Evolutionary conservation across 441 rosid genomes (phyloP).

Genomic region (Aquilaria agallochum): DNA sequence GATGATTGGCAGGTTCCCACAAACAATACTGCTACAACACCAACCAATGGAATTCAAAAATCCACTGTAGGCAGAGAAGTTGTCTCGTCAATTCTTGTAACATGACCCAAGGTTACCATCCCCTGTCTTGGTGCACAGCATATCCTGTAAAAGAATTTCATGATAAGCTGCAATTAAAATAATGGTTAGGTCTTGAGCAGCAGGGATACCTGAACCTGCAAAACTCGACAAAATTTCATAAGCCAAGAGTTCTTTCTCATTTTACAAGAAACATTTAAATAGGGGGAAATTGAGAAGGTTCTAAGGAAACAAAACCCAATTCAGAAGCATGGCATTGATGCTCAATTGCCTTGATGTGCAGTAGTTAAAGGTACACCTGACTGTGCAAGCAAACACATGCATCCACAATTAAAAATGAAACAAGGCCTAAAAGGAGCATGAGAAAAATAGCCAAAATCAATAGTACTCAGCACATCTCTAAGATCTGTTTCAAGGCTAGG

Average conservation of each 20-base stretch:
- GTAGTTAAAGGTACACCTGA: constrained; percentile 21
- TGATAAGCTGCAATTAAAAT: constrained; percentile 20
- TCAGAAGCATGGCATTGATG: constrained; percentile 22
- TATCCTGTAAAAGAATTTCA: constrained; percentile 35
- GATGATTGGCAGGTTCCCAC: too few relatives aligned
- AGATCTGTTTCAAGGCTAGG: too few relatives aligned
- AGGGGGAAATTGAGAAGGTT: background rate
- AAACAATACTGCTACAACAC: too few relatives aligned
- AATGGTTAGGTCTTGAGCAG: constrained; percentile 16
- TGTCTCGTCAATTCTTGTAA: too few relatives aligned
- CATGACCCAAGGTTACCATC: too few relatives aligned
- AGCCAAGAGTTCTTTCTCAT: constrained; percentile 1
- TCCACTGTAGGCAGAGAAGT: too few relatives aligned
- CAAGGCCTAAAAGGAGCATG: background rate
- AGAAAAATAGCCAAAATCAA: too few relatives aligned
- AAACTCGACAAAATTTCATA: constrained; percentile 18
- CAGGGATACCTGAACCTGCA: constrained; percentile 59
- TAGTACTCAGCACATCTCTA: too few relatives aligned
- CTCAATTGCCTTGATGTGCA: constrained; percentile 23
- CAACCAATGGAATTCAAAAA: too few relatives aligned
- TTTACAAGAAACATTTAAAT: background rate
- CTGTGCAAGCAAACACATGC: constrained; percentile 15
- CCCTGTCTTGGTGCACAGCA: too few relatives aligned
- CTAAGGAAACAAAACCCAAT: constrained; percentile 19
- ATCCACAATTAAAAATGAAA: background rate